phyloP scores from a whole-genome alignment of 1,139 yeast genomes.

The Magnusiomyces sp. region DNA sequence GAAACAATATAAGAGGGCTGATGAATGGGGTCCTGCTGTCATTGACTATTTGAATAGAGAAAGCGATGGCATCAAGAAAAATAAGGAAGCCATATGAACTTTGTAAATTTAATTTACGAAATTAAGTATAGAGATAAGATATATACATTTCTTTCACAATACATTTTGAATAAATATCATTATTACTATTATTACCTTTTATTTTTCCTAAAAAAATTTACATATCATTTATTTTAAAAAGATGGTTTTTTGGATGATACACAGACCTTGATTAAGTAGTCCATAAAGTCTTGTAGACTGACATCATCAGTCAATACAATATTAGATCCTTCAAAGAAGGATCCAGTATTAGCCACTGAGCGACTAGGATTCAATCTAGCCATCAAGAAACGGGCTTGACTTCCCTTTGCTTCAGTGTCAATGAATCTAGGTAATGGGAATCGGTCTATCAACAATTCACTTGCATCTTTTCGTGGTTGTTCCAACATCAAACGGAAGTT shows the following conservation, averaged over 20 bases:
- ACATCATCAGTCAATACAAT: slow-evolving; percentile 95
- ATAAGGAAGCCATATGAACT: no score
- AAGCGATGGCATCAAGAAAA: slow-evolving; percentile 21
- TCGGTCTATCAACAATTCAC: slow-evolving; percentile 56
- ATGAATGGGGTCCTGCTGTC: slow-evolving; percentile 61
- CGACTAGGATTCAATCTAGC: slow-evolving; percentile 59
- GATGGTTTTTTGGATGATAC: slow-evolving; percentile 10
- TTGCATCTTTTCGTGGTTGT: slow-evolving; percentile 60
- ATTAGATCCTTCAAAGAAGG: slow-evolving; percentile 47
- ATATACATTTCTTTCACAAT: no score
- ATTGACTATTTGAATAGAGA: slow-evolving; percentile 36
- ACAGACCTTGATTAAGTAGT: slow-evolving; percentile 66
- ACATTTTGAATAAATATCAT: no score
- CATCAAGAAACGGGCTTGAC: slow-evolving; percentile 69
- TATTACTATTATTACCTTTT: no score
- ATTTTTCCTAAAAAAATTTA: no score
- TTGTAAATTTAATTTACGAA: no score
- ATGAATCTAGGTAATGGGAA: slow-evolving; percentile 68
- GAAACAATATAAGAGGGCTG: slow-evolving; percentile 51
- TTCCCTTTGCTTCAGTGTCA: slow-evolving; percentile 69
- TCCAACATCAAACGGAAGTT: slow-evolving; percentile 54
- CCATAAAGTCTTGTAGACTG: slow-evolving; percentile 83
- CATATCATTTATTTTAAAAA: slow-evolving; percentile 5
- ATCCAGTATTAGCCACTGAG: slow-evolving; percentile 18
- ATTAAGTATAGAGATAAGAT: no score